Evolutionary conservation across 306 rosid species (phyloP), one percentile per base, ranked within the genome.

Genomic region (Prinsepia uniflora): DNA sequence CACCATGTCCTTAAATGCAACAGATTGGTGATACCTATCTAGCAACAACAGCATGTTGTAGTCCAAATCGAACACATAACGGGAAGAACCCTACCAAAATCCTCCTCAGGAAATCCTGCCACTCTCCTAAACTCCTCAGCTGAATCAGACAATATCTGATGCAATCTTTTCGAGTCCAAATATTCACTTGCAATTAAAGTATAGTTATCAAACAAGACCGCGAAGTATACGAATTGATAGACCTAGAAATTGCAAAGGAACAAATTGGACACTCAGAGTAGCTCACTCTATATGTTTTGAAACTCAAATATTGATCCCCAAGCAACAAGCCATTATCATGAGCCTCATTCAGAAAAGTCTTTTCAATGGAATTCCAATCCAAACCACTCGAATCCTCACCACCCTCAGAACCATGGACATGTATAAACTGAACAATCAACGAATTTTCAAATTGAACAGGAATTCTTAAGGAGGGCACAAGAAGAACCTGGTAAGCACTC

Each of bases 1-100:
- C 63, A 95, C 97, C 99, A 95, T 95, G 58, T 91, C 99, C 72
- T 77, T 95, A 53, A 95, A 95, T 9, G 97, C 91, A 56, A 91
- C 99, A 18, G 92, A 81, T 59, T 95, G 97, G 72, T 95, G 97
- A 80, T 76, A 91, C 76, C 97, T 85, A 81, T 95, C 99, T 3
- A 95, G 92, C 74, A 89, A 43, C 81, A 95, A 41, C 56, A 79
- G 71, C 0, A 82, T 41, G 12, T 67, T 76, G 63, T 81, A 63
- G 54, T 95, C 92, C 88, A 95, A 82, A 75, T 95, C 97, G 59
- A 95, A 91, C 70, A 95, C 96, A 74, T 89, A 95, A 95, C 99
- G 0, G 97, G 97, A 75, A 95, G 71, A 76, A 87, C 77, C 84
- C 96, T 85, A 0, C 91, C 90, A 1, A 76, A 79, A 11, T 87